Conservation (phyloP, 2,329 filamentous ascomycete species). For the Colletotrichum tofieldiae region DNA sequence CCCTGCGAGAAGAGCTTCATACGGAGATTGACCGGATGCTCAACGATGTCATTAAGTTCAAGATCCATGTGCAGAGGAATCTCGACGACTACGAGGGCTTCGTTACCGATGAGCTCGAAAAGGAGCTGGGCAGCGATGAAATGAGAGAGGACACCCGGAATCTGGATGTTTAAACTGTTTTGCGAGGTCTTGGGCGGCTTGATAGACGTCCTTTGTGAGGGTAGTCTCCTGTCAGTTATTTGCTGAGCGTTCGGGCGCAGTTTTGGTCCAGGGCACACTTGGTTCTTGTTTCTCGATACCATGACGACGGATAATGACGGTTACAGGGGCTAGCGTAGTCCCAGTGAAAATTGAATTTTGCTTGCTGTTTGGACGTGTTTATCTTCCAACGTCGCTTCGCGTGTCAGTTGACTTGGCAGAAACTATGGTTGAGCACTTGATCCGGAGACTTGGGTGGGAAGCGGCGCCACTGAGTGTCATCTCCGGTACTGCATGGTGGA, state of each 20-base stretch:
- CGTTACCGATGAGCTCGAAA: conserved; percentile 93
- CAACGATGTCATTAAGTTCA: conserved; percentile 98
- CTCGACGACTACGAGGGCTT: conserved; percentile 96
- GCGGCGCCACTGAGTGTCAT: not conserved
- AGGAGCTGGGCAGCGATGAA: conserved; percentile 80
- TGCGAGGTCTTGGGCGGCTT: conserved; percentile 35
- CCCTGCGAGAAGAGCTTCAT: conserved; percentile 96
- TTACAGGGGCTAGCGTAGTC: conserved; percentile 11
- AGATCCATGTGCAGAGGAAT: conserved; percentile 94
- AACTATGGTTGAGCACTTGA: not conserved
- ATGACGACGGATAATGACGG: conserved; percentile 40
- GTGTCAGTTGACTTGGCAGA: not conserved
- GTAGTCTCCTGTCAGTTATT: conserved; percentile 11
- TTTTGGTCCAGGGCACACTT: conserved; percentile 13
- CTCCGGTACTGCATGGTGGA: not conserved
- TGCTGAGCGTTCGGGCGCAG: conserved; percentile 31
- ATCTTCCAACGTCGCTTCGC: not conserved
- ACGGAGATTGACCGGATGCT: conserved; percentile 96
- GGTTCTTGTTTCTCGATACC: conserved; percentile 38
- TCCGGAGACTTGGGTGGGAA: not conserved
- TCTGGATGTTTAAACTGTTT: conserved; percentile 60
- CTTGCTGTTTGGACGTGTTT: not conserved
- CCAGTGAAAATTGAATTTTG: conserved; percentile 1
- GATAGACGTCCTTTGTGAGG: conserved; percentile 30
- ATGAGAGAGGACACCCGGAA: conserved; percentile 67